Conservation (phyloP, 2,329 filamentous ascomycete genomes). For the Penicillium sp. region DNA sequence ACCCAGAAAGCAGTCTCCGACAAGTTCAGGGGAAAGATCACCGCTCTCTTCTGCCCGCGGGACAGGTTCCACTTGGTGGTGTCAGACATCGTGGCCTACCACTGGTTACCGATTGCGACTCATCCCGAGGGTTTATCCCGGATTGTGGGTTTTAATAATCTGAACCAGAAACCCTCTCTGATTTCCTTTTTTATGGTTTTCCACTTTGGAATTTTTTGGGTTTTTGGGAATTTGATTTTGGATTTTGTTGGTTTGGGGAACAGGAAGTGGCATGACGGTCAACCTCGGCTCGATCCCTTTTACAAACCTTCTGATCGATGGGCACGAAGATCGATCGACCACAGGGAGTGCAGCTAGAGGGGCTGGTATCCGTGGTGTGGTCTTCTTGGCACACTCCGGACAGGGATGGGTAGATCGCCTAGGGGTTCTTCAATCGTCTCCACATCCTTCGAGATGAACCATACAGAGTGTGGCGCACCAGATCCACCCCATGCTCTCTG, state of each 20-base stretch:
- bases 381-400: conserved; percentile 8
- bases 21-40: conserved; percentile 21
- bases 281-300: conserved; percentile 17
- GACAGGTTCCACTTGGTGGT: conserved; percentile 24
- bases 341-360: conserved; percentile 8
- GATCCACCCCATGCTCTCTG: conserved; percentile 11
- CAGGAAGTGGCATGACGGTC: background rate
- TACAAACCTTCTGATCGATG: conserved; percentile 23
- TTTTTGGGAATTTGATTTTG: no score
- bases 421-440: conserved; percentile 22
- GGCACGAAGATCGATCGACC: conserved; percentile 23
- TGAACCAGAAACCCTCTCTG: background rate
- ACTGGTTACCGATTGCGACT: conserved; percentile 21
- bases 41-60: background rate
- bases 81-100: conserved; percentile 20
- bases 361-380: conserved; percentile 17
- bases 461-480: conserved; percentile 13
- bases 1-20: conserved; percentile 2
- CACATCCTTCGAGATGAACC: conserved; percentile 26
- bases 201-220: background rate
- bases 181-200: background rate
- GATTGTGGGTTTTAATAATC: background rate
- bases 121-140: conserved; percentile 23
- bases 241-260: background rate
- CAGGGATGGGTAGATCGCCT: conserved; percentile 22